Conservation (phyloP, 2,329 filamentous ascomycete genomes). For the Sclerotinia spermophila region DNA sequence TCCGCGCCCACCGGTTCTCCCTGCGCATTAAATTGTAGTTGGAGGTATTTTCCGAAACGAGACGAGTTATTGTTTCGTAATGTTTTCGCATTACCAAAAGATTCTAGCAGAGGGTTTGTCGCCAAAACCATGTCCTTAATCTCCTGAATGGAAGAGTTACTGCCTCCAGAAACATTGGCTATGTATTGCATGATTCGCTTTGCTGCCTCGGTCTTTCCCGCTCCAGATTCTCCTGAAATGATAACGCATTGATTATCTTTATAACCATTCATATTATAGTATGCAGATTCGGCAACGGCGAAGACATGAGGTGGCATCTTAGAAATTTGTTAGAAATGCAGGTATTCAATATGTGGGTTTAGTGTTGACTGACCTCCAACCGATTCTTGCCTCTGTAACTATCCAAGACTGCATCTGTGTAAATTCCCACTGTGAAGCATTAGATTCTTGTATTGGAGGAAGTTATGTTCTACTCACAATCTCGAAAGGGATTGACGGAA, state of each 20-base stretch:
- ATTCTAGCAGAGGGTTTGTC: slow-evolving; percentile 94
- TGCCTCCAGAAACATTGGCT: slow-evolving; percentile 87
- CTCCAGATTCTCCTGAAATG: slow-evolving; percentile 96
- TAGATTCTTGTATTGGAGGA: slow-evolving; percentile 34
- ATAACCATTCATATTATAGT: slow-evolving; percentile 99
- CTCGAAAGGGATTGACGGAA: slow-evolving; percentile 96
- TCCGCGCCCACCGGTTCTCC: slow-evolving; percentile 94
- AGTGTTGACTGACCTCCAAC: slow-evolving; percentile 58
- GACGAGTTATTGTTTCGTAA: slow-evolving; percentile 98
- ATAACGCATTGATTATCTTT: slow-evolving; percentile 99
- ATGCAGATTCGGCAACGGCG: slow-evolving; percentile 89
- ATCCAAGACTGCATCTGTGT: slow-evolving; percentile 89
- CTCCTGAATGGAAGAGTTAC: slow-evolving; percentile 71
- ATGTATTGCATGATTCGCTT: slow-evolving; percentile 99
- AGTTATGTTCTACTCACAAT: slow-evolving; percentile 51
- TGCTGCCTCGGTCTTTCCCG: slow-evolving; percentile 96
- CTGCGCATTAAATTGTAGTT: slow-evolving; percentile 89
- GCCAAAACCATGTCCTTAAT: slow-evolving; percentile 99
- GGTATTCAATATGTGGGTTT: not conserved
- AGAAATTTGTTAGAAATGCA: slow-evolving; percentile 21
- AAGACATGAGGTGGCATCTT: slow-evolving; percentile 89
- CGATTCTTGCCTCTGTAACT: slow-evolving; percentile 97
- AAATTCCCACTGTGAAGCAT: slow-evolving; percentile 72
- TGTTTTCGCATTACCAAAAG: slow-evolving; percentile 97
- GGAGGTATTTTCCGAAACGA: slow-evolving; percentile 95